Evolutionary conservation across 1,139 yeast genomes (phyloP).

Genomic region (Suhomyces bribrorum): DNA sequence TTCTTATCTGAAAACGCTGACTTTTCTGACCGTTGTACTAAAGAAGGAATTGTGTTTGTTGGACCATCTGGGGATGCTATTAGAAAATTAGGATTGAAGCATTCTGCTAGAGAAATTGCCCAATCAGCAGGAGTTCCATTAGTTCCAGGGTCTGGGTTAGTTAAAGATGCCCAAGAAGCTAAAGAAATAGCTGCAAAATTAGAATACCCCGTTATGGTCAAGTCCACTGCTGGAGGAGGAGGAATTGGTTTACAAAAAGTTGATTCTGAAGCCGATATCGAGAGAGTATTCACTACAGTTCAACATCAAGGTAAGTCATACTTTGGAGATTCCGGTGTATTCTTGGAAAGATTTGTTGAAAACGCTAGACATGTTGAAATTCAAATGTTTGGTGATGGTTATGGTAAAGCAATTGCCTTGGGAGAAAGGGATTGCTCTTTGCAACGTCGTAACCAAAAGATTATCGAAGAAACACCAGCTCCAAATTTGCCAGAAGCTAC

Average conservation of each 20-base stretch:
- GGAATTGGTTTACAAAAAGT: slow-evolving; percentile 97
- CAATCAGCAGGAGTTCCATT: slow-evolving; percentile 85
- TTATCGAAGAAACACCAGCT: slow-evolving; percentile 97
- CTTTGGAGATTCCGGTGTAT: slow-evolving; percentile 94
- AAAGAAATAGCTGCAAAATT: slow-evolving; percentile 70
- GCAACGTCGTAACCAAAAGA: slow-evolving; percentile 94
- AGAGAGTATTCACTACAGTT: slow-evolving; percentile 82
- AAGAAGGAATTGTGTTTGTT: slow-evolving; percentile 84
- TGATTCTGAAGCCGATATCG: slow-evolving; percentile 76
- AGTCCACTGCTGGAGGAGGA: slow-evolving; percentile 98
- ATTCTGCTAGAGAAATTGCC: slow-evolving; percentile 94
- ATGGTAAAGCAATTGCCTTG: slow-evolving; percentile 85
- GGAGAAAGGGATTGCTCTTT: slow-evolving; percentile 98
- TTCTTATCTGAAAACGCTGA: slow-evolving; percentile 96
- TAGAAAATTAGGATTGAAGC: slow-evolving; percentile 86
- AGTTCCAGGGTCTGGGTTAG: slow-evolving; percentile 91
- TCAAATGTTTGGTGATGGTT: slow-evolving; percentile 95
- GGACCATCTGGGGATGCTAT: slow-evolving; percentile 96
- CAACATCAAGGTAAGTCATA: slow-evolving; percentile 91
- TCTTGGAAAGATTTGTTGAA: slow-evolving; percentile 89
- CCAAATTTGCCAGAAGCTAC: slow-evolving; percentile 85
- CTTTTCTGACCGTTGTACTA: slow-evolving; percentile 82
- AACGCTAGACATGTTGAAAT: slow-evolving; percentile 95
- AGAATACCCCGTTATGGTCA: slow-evolving; percentile 92
- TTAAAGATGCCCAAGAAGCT: slow-evolving; percentile 72